These are phyloP conservation scores for Fusarium nelsonii DNA, from an alignment of 2,329 filamentous ascomycete species.

Conservation along the genomic window DNA sequence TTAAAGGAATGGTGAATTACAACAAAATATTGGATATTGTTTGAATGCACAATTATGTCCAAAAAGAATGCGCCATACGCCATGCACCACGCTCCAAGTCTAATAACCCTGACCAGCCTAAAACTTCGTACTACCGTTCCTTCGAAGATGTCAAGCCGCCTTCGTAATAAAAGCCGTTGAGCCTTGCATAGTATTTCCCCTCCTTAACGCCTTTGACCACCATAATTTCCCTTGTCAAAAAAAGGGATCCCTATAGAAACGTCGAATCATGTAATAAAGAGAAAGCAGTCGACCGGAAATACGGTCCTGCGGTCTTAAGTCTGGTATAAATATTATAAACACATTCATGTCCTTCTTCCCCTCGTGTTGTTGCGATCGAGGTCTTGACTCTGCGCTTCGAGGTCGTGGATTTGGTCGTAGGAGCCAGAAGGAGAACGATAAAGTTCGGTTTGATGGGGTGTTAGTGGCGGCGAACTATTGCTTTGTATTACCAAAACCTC, in stretches of 20 bases:
- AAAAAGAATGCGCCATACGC: conserved; percentile 5
- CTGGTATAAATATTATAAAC: conserved; percentile 11
- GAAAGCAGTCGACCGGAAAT: background rate
- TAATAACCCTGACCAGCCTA: background rate
- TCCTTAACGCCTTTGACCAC: conserved; percentile 15
- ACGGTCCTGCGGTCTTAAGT: background rate
- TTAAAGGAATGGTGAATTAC: conserved; percentile 5
- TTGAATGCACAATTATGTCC: background rate
- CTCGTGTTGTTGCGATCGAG: conserved; percentile 34
- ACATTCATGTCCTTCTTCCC: conserved; percentile 14
- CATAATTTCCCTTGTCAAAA: background rate
- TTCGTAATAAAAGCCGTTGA: conserved; percentile 2
- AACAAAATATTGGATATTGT: conserved; percentile 22
- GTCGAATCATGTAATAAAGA: background rate
- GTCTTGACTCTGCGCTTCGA: conserved; percentile 52
- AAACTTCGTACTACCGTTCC: background rate
- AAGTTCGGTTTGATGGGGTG: conserved; percentile 36
- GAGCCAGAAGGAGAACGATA: conserved; percentile 41
- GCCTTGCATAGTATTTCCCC: background rate
- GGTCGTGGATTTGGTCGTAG: conserved; percentile 49
- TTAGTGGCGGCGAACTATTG: conserved; percentile 40
- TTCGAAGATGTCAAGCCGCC: background rate
- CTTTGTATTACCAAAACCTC: conserved; percentile 56
- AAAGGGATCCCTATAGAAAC: background rate
- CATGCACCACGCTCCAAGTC: conserved; percentile 17